Evolutionary conservation across 345 rosid genomes (phyloP).

Genomic region (Gossypium longicalyx): DNA sequence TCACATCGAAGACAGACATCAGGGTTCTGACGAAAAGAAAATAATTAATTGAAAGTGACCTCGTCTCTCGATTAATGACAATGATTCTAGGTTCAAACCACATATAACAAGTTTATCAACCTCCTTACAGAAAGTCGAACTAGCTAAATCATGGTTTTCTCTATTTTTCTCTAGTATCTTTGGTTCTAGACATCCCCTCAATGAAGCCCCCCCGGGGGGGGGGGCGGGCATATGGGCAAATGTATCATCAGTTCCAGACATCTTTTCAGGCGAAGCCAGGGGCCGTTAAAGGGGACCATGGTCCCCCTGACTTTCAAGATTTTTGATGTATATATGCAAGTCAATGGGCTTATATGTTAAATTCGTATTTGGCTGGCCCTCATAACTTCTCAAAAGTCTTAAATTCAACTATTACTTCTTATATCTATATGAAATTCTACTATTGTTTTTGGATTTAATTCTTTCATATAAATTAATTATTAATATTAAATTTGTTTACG

Average conservation of each 20-base stretch:
- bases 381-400: not conserved
- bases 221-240: not conserved
- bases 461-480: not conserved
- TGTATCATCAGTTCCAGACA: not conserved
- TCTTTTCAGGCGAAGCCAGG: no score
- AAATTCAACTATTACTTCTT: not conserved
- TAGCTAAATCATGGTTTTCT: not conserved
- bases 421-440: not conserved
- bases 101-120: not conserved
- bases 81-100: not conserved
- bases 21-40: no score
- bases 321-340: not conserved
- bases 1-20: no score
- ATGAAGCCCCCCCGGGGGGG: no score
- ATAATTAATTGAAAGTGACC: no score
- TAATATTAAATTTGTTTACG: not conserved
- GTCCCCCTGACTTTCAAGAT: no score
- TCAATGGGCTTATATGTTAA: not conserved
- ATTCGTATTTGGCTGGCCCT: not conserved
- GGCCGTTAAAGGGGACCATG: no score
- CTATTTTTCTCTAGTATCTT: not conserved
- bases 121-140: not conserved
- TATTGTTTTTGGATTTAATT: not conserved
- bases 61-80: not conserved
- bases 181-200: slow-evolving; percentile 22